A percentile compares a stretch with the other conserved stretches of the same genome.
Evolutionary conservation across 2,329 filamentous ascomycete species (phyloP).

Genomic region (Epichloe gansuensis): DNA sequence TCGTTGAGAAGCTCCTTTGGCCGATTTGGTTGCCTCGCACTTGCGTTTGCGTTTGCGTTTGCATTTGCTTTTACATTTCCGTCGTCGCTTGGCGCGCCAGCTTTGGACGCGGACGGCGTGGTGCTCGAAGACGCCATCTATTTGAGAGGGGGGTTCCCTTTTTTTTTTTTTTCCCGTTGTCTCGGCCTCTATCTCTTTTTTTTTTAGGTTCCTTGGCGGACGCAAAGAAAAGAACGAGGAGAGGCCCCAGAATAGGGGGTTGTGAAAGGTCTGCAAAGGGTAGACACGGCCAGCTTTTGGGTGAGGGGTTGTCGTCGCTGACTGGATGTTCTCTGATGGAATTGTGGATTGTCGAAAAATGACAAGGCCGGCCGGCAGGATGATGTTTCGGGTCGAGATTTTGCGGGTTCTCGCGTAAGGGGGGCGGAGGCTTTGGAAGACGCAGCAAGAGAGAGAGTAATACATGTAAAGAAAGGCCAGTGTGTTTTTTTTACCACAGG

Average conservation of each 20-base stretch:
- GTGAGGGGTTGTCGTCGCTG: background rate
- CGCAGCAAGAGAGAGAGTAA: background rate
- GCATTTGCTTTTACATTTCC: constrained; percentile 2
- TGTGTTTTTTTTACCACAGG: background rate
- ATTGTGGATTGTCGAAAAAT: background rate
- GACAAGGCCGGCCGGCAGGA: background rate
- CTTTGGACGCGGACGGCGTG: constrained; percentile 7
- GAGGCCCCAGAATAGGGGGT: background rate
- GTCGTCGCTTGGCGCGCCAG: constrained; percentile 6
- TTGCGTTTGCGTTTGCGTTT: constrained; percentile 1
- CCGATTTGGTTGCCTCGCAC: background rate
- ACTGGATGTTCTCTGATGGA: constrained; percentile 2
- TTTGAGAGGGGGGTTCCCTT: background rate
- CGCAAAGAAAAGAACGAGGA: too few species aligned
- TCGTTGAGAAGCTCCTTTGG: constrained; percentile 38
- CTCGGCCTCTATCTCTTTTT: background rate
- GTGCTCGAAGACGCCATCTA: constrained; percentile 5
- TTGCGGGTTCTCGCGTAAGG: background rate
- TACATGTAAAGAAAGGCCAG: background rate
- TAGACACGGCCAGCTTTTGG: background rate
- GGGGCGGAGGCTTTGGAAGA: background rate
- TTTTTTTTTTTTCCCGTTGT: background rate
- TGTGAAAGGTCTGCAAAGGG: background rate
- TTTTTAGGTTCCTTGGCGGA: background rate
- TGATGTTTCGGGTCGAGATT: background rate